These are phyloP conservation scores for Chamaecyparis obtusa DNA, from an alignment of 75 land plant species.

Conservation along the genomic window DNA sequence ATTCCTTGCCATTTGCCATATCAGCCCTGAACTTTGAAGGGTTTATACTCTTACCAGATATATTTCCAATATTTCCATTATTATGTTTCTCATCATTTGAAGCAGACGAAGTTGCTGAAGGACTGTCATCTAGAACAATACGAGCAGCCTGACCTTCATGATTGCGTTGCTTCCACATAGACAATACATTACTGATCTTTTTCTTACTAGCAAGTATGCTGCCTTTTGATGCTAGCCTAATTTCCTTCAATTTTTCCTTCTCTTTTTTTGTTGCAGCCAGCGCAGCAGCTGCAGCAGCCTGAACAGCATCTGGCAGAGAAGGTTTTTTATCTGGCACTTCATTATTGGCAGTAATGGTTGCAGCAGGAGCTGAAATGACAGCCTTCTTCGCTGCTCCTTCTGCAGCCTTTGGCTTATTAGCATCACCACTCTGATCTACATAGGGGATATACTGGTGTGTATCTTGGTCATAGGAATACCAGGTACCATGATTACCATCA, in stretches of 20 bases:
- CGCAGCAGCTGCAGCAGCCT: conserved; percentile 91
- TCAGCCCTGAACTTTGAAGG: conserved; percentile 32
- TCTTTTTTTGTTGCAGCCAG: conserved; percentile 89
- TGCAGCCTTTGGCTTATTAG: conserved; percentile 30
- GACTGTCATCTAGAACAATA: conserved; percentile 42
- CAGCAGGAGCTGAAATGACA: conserved; percentile 79
- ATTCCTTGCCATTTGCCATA: conserved; percentile 18
- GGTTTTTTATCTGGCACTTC: conserved; percentile 49
- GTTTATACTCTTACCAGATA: conserved; percentile 18
- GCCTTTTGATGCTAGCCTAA: conserved; percentile 76
- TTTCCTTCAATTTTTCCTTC: conserved; percentile 83
- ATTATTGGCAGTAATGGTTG: conserved; percentile 38
- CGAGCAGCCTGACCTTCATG: conserved; percentile 75
- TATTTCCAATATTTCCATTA: conserved; percentile 12
- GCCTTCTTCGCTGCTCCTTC: conserved; percentile 47
- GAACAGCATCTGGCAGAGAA: conserved; percentile 91
- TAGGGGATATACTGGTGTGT: conserved; percentile 85
- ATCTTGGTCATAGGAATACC: conserved; percentile 91
- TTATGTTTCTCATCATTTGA: conserved; percentile 36
- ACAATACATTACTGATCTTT: conserved; percentile 81
- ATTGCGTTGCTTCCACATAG: conserved; percentile 96
- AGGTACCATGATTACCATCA: conserved; percentile 90
- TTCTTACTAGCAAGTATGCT: conserved; percentile 79
- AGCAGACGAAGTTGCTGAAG: conserved; percentile 7
- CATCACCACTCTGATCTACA: conserved; percentile 38